Evolutionary conservation across 2,329 filamentous ascomycete genomes (phyloP).

Genomic region (Xylaria sp.): DNA sequence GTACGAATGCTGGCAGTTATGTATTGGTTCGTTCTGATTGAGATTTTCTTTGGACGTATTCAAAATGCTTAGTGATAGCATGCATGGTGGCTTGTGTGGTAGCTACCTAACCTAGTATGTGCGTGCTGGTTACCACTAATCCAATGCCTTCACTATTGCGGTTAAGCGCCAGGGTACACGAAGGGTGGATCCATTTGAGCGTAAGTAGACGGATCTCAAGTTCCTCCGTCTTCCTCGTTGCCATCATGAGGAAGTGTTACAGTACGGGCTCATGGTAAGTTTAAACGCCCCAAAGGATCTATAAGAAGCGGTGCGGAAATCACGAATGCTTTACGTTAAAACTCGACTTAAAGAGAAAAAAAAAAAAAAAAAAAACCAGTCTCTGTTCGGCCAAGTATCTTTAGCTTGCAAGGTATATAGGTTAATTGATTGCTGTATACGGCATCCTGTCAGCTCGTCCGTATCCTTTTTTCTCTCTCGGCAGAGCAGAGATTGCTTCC

Average conservation of each 20-base stretch:
- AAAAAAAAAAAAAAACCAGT: background rate
- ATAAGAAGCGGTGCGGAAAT: background rate
- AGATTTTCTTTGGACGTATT: too few relatives aligned
- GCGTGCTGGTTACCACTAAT: too few relatives aligned
- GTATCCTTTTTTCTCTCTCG: background rate
- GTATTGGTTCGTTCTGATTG: too few relatives aligned
- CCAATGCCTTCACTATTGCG: too few relatives aligned
- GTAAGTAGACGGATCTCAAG: background rate
- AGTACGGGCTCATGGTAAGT: background rate
- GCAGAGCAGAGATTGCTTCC: background rate
- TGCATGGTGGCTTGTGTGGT: too few relatives aligned
- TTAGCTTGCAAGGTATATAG: background rate
- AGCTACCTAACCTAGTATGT: too few relatives aligned
- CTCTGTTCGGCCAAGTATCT: background rate
- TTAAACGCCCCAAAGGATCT: background rate
- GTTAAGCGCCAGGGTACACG: too few relatives aligned
- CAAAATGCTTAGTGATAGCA: too few relatives aligned
- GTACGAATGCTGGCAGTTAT: too few relatives aligned
- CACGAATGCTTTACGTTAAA: background rate
- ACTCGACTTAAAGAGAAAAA: background rate
- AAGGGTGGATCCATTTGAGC: background rate
- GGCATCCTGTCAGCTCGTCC: background rate
- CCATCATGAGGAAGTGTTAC: background rate
- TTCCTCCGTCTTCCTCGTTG: slow-evolving; percentile 21
- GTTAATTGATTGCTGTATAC: background rate